Evolutionary conservation across 208 protist genomes (phyloP).

Genomic region (Wallacemonas collosoma): DNA sequence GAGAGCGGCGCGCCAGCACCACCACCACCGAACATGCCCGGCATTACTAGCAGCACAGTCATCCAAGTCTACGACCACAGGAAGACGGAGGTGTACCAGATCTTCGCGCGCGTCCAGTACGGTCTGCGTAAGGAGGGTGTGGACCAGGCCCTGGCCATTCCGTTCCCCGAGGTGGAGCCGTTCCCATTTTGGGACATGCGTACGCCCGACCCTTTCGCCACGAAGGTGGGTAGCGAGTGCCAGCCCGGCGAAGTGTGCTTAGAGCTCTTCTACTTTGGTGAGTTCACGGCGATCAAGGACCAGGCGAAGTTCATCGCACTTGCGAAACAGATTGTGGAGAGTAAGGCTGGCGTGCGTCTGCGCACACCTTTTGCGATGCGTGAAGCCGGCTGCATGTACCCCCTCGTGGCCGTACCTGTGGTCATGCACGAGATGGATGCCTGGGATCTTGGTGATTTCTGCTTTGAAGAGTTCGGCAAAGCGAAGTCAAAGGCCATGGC

Average conservation of each 20-base stretch:
- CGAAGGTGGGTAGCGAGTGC: slow-evolving; percentile 29
- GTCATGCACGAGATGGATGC: slow-evolving; percentile 72
- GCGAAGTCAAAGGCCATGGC: neutral
- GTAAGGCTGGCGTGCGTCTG: slow-evolving; percentile 50
- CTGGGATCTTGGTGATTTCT: slow-evolving; percentile 54
- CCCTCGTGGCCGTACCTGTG: slow-evolving; percentile 61
- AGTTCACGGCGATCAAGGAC: slow-evolving; percentile 59
- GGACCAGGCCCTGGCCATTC: slow-evolving; percentile 50
- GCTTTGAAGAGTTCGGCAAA: slow-evolving; percentile 85
- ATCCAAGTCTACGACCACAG: slow-evolving; percentile 43
- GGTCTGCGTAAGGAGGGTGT: slow-evolving; percentile 59
- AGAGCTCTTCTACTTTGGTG: slow-evolving; percentile 84
- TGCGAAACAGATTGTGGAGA: slow-evolving; percentile 44
- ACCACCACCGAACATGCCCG: slow-evolving; percentile 40
- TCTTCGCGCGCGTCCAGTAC: slow-evolving; percentile 49
- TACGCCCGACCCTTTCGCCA: slow-evolving; percentile 35
- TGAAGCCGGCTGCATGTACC: slow-evolving; percentile 86
- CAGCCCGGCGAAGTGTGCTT: slow-evolving; percentile 63
- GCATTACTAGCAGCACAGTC: slow-evolving; percentile 12
- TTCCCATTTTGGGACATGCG: slow-evolving; percentile 81
- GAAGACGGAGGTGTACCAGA: slow-evolving; percentile 54
- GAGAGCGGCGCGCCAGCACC: slow-evolving; percentile 18
- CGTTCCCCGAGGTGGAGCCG: slow-evolving; percentile 60
- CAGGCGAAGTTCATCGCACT: slow-evolving; percentile 41
- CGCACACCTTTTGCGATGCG: slow-evolving; percentile 55